These are phyloP conservation scores for Alternaria burnsii DNA, from an alignment of 2,329 filamentous ascomycete species.

Conservation along the genomic window DNA sequence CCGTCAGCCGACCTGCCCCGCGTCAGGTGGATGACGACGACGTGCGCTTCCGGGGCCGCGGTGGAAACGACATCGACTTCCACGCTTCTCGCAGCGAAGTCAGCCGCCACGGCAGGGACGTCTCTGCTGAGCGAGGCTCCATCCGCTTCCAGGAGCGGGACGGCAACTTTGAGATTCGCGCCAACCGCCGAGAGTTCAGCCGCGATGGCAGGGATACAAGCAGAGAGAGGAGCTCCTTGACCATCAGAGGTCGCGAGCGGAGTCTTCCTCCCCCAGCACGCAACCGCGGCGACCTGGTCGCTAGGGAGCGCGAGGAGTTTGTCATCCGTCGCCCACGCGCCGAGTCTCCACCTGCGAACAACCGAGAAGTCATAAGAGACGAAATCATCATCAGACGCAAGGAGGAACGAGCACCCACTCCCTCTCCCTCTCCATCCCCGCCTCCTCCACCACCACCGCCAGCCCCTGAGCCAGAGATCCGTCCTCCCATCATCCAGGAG, in stretches of 20 bases:
- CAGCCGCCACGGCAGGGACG: conserved; percentile 33
- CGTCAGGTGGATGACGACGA: conserved; percentile 56
- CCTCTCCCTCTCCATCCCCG: conserved; percentile 60
- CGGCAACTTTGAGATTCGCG: conserved; percentile 54
- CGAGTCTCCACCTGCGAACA: conserved; percentile 44
- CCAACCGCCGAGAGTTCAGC: conserved; percentile 47
- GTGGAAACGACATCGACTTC: conserved; percentile 46
- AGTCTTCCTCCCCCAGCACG: conserved; percentile 50
- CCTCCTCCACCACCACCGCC: conserved; percentile 56
- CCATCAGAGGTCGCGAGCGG: conserved; percentile 46
- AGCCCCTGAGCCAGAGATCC: conserved; percentile 71
- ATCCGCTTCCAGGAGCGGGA: conserved; percentile 45
- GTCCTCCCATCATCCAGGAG: conserved; percentile 84
- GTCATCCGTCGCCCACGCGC: conserved; percentile 51
- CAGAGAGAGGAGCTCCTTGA: conserved; percentile 46
- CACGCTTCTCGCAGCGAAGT: conserved; percentile 35
- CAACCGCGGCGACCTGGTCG: conserved; percentile 47
- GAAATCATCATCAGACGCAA: conserved; percentile 57
- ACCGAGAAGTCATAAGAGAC: conserved; percentile 49
- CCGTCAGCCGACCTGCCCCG: conserved; percentile 33
- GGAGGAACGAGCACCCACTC: conserved; percentile 60
- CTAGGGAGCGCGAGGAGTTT: conserved; percentile 53
- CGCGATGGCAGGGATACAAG: conserved; percentile 45
- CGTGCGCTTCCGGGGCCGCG: conserved; percentile 57
- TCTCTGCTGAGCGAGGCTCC: conserved; percentile 38